Percentiles rank a stretch among this genome's conserved stretches.
phyloP scores from a whole-genome alignment of 179 eudicot species.

The Vitellaria paradoxa region DNA sequence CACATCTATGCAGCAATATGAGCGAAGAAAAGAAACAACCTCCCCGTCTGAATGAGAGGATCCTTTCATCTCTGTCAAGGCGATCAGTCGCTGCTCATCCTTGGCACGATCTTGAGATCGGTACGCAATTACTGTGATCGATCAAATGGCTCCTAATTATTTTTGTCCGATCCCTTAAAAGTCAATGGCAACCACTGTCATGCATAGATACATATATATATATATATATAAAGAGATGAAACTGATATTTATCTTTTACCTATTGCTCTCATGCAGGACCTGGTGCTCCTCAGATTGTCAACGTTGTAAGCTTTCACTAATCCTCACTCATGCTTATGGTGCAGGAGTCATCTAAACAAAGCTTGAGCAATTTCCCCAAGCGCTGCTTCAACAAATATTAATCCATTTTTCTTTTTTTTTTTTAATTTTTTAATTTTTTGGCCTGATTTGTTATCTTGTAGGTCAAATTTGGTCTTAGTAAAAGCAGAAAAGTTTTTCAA shows the following conservation, averaged over 20 bases:
- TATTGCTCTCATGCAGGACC: slow-evolving; percentile 36
- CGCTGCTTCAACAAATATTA: no score
- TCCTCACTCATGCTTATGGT: not conserved
- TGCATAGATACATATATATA: not conserved
- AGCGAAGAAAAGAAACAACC: not conserved
- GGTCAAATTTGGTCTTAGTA: no score
- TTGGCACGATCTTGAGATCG: slow-evolving; percentile 71
- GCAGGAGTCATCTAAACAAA: no score
- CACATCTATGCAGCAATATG: no score
- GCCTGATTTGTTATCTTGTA: no score
- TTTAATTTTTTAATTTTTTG: no score
- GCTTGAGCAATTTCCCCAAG: no score
- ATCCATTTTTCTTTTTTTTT: no score
- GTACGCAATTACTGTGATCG: slow-evolving; percentile 15
- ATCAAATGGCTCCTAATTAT: no score
- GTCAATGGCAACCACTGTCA: no score
- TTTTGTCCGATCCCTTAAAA: no score
- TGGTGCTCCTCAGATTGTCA: slow-evolving; percentile 51
- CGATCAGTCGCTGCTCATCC: slow-evolving; percentile 70
- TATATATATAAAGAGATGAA: not conserved
- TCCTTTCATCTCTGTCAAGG: slow-evolving; percentile 52
- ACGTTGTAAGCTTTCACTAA: slow-evolving; percentile 37
- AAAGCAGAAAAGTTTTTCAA: no score
- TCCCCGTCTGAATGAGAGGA: slow-evolving; percentile 45
- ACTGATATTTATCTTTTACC: not conserved